Evolutionary conservation across 768 basidiomycete species (phyloP).

Genomic region (Porphyrellus cyaneotinctus): DNA sequence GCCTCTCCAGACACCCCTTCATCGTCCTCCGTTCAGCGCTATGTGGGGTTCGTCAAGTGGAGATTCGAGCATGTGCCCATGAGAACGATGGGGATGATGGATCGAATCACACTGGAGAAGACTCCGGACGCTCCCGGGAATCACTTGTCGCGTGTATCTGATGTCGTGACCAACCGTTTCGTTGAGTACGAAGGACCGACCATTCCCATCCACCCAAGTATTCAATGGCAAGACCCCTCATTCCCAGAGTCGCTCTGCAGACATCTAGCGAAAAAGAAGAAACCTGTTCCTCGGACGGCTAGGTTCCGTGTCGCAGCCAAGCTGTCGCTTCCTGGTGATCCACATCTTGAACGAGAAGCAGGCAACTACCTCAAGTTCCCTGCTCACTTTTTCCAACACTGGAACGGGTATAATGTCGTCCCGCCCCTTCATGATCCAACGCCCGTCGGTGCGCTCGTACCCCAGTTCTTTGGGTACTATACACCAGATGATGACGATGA

Average conservation of each 20-base stretch:
- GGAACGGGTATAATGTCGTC: slow-evolving; percentile 23
- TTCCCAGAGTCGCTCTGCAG: slow-evolving; percentile 10
- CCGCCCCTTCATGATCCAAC: slow-evolving; percentile 40
- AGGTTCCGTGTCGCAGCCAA: slow-evolving; percentile 42
- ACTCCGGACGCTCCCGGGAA: not conserved
- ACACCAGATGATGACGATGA: slow-evolving; percentile 15
- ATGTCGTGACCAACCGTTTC: not conserved
- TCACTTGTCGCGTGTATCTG: not conserved
- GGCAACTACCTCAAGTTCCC: slow-evolving; percentile 25
- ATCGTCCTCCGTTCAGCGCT: slow-evolving; percentile 2
- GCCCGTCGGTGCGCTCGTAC: slow-evolving; percentile 48
- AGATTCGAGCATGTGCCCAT: not conserved
- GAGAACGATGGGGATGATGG: not conserved
- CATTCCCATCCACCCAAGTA: slow-evolving; percentile 3
- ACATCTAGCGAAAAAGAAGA: slow-evolving; percentile 1
- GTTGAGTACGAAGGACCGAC: slow-evolving; percentile 1
- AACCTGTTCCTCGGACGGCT: slow-evolving; percentile 27
- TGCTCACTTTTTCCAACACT: slow-evolving; percentile 27
- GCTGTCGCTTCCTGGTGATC: slow-evolving; percentile 35
- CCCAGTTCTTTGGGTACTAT: slow-evolving; percentile 65
- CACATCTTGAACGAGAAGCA: slow-evolving; percentile 33
- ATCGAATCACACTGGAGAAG: not conserved
- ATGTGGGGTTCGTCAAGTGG: slow-evolving; percentile 7
- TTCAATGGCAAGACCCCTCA: slow-evolving; percentile 21
- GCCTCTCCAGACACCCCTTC: not conserved